Conservation (phyloP, 176 grass and related monocot species). For the Areca catechu region DNA sequence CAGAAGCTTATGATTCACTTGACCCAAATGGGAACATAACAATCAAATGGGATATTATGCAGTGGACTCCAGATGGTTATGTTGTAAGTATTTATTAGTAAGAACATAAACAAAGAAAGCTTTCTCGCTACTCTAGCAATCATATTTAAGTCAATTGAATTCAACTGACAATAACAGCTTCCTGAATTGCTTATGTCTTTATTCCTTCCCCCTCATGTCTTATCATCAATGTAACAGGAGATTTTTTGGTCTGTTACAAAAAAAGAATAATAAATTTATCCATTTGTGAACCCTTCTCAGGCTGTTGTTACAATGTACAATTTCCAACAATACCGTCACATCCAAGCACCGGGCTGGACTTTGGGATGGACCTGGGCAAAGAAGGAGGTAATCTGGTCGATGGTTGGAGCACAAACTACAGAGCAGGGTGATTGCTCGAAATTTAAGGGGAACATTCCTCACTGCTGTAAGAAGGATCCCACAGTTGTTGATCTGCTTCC, state of each 20-base stretch:
- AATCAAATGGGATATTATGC: slow-evolving; percentile 70
- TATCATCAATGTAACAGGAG: too few species aligned
- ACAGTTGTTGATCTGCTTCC: slow-evolving; percentile 16
- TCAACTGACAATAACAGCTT: too few species aligned
- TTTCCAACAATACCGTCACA: slow-evolving; percentile 75
- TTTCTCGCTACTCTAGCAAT: too few species aligned
- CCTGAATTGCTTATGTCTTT: too few species aligned
- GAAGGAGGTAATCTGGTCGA: slow-evolving; percentile 68
- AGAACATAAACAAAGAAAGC: neutral
- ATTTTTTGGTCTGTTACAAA: too few species aligned
- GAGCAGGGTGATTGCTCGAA: slow-evolving; percentile 77
- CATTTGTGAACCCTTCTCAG: slow-evolving; percentile 12
- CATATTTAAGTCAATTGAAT: too few species aligned
- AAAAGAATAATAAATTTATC: too few species aligned
- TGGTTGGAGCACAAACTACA: slow-evolving; percentile 44
- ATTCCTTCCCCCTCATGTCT: too few species aligned
- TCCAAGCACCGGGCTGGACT: slow-evolving; percentile 67
- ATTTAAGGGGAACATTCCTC: slow-evolving; percentile 53
- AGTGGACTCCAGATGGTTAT: slow-evolving; percentile 84
- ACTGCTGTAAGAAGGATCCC: slow-evolving; percentile 57
- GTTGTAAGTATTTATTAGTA: slow-evolving; percentile 40
- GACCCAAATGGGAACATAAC: slow-evolving; percentile 81
- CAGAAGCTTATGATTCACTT: slow-evolving; percentile 67
- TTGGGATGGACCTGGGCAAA: slow-evolving; percentile 70
- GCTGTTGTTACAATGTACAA: slow-evolving; percentile 60